Conservation (phyloP, 495 filamentous ascomycete species). For the Sphaerosporella brunnea region DNA sequence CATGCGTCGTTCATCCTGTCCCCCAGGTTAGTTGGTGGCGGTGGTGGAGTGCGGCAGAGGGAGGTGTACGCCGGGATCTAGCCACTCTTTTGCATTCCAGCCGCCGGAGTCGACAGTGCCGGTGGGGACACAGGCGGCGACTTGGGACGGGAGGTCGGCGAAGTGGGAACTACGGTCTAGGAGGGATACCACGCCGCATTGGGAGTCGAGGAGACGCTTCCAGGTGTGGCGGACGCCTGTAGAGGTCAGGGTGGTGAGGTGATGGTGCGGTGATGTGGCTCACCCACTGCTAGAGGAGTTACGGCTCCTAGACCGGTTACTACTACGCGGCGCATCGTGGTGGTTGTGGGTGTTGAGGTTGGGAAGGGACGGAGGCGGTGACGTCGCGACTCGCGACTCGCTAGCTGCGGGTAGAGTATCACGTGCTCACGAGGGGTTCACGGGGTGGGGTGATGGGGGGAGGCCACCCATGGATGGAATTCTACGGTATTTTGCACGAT, state of each 20-base stretch:
- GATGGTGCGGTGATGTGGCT: neutral
- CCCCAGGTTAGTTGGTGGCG: neutral
- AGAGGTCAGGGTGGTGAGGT: neutral
- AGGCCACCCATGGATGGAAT: too few species aligned
- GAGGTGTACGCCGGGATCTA: constrained; percentile 37
- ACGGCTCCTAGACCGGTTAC: constrained; percentile 87
- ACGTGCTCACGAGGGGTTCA: too few species aligned
- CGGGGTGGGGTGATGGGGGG: too few species aligned
- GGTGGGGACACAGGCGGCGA: constrained; percentile 65
- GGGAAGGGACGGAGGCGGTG: neutral
- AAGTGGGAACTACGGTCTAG: constrained; percentile 40
- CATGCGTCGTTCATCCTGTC: constrained; percentile 55
- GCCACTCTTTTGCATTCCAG: constrained; percentile 66
- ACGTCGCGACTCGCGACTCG: too few species aligned
- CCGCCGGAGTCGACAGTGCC: constrained; percentile 38
- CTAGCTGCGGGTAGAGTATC: too few species aligned
- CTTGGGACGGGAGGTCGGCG: constrained; percentile 55
- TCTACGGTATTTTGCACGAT: too few species aligned
- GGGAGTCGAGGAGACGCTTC: constrained; percentile 57
- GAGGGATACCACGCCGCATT: constrained; percentile 63
- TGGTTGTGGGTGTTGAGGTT: neutral
- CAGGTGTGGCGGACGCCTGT: constrained; percentile 58
- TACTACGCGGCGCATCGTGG: constrained; percentile 81
- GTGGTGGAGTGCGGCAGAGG: neutral
- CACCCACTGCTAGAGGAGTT: constrained; percentile 74